phyloP scores from a whole-genome alignment of 164 flowering plant species.

The Dillenia suffruticosa region DNA sequence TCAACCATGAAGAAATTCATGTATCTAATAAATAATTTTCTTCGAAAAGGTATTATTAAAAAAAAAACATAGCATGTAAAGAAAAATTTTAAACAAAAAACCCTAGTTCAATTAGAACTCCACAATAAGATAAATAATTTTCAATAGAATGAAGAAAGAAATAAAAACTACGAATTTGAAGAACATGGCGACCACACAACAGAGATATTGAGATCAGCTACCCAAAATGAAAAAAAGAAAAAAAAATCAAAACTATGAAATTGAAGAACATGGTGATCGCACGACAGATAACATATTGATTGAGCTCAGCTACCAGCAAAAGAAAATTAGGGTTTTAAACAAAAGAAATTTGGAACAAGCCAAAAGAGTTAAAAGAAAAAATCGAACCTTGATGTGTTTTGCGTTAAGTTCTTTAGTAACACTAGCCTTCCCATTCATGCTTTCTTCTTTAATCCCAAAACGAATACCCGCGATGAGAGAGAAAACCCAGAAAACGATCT shows the following conservation, averaged over 20 bases:
- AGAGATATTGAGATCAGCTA: neutral
- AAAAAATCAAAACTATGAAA: neutral
- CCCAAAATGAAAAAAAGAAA: neutral
- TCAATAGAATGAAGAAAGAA: neutral
- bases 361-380: neutral
- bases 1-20: no score
- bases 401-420: conserved; percentile 55
- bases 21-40: no score
- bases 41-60: no score
- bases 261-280: neutral
- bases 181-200: neutral
- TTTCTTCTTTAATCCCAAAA: conserved; percentile 1
- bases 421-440: conserved; percentile 55
- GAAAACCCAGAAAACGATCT: no score
- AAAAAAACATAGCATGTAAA: no score
- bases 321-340: conserved; percentile 3
- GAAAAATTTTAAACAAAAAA: no score
- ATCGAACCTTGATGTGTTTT: conserved; percentile 44
- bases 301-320: neutral
- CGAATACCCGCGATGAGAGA: neutral
- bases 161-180: neutral
- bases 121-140: no score
- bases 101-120: no score
- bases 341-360: neutral
- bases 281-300: neutral